Evolutionary conservation across 331 rosid species (phyloP), one percentile per base, ranked within the genome.

Genomic region (Dryas integrifolia): DNA sequence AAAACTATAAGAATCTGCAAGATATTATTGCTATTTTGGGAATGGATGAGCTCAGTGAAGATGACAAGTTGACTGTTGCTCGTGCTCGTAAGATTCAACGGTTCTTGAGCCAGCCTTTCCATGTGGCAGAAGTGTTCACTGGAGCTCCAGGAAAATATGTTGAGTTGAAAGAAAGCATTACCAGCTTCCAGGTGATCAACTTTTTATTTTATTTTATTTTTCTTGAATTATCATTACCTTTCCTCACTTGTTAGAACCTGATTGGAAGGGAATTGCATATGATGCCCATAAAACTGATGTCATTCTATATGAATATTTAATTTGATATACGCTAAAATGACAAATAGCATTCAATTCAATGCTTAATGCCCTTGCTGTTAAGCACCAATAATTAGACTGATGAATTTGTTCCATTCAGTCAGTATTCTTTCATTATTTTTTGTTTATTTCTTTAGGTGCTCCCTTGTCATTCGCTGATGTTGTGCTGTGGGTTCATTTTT

Each of bases 11-110:
- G 86, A 92, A 92, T 85, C 82, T 92, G 82, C 97, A 92, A 76
- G 97, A 92, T 78, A 84, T 84, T 30, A 84, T 84, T 77, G 88
- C 88, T 48, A 84, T 81, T 84, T 76, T 84, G 81, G 98, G 98
- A 76, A 94, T 94, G 98, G 98, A 94, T 69, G 98, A 94, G 87
- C 96, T 94, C 43, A 94, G 98, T 86, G 98, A 94, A 79, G 97
- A 94, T 55, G 98, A 94, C 87, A 91, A 91, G 65, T 72, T 94
- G 85, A 94, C 98, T 16, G 98, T 94, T 72, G 96, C 97, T 9
- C 92, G 98, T 80, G 97, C 98, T 51, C 96, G 97, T 52, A 91
- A 91, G 77, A 94, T 94, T 78, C 86, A 77, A 69, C 72, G 86
- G 68, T 94, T 94, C 92, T 80, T 89, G 79, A 94, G 98, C 67